phyloP scores from a whole-genome alignment of 345 rosid species.

The Corchorus capsularis region DNA sequence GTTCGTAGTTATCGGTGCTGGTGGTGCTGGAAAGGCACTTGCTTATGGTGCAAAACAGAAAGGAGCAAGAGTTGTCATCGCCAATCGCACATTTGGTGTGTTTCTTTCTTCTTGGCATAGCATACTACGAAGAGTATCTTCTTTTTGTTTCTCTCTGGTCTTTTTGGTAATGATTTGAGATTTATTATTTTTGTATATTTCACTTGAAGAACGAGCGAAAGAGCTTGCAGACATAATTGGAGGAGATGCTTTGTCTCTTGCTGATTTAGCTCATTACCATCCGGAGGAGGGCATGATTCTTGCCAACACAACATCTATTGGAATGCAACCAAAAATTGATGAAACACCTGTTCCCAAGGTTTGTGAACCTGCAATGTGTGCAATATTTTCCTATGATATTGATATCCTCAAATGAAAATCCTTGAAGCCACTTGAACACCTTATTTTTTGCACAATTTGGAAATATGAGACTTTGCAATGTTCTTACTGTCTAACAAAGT shows the following conservation, averaged over 20 bases:
- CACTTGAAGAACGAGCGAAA: slow-evolving; percentile 65
- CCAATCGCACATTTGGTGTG: slow-evolving; percentile 85
- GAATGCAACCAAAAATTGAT: slow-evolving; percentile 89
- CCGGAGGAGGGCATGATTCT: slow-evolving; percentile 85
- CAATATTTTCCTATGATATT: neutral
- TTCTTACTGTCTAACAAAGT: too few species aligned
- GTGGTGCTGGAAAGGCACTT: slow-evolving; percentile 96
- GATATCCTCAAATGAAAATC: too few species aligned
- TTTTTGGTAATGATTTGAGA: slow-evolving; percentile 20
- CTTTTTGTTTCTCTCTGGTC: neutral
- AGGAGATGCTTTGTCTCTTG: slow-evolving; percentile 73
- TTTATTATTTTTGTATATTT: slow-evolving; percentile 20
- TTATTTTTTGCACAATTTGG: too few species aligned
- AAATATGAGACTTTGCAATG: too few species aligned
- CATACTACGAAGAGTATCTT: too few species aligned
- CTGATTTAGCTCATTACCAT: slow-evolving; percentile 63
- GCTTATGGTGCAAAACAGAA: slow-evolving; percentile 94
- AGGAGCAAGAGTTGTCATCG: slow-evolving; percentile 82
- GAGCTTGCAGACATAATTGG: slow-evolving; percentile 78
- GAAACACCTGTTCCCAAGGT: slow-evolving; percentile 93
- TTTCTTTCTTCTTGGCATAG: slow-evolving; percentile 7
- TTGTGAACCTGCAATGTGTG: slow-evolving; percentile 10
- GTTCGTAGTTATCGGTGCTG: slow-evolving; percentile 92
- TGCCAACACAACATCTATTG: slow-evolving; percentile 91
- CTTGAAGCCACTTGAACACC: too few species aligned